Conservation (phyloP, 139 green algal species). For the Chlamydomonas incerta region DNA sequence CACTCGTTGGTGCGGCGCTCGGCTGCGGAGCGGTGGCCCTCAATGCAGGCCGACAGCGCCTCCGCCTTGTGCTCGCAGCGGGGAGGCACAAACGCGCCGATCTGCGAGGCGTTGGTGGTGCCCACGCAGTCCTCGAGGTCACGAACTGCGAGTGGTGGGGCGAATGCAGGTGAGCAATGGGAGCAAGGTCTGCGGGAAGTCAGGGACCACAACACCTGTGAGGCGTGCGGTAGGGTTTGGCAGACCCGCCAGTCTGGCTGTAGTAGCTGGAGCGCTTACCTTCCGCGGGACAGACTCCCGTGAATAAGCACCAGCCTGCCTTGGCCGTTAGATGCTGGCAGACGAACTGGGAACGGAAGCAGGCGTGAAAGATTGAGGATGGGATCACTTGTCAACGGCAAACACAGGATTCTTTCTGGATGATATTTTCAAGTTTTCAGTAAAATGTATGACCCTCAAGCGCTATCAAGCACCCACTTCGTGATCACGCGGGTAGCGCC, state of each 20-base stretch:
- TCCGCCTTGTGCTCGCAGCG: conserved; percentile 47
- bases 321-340: conserved; percentile 49
- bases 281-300: conserved; percentile 56
- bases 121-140: conserved; percentile 68
- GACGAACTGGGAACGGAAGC: conserved; percentile 40
- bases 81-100: conserved; percentile 9
- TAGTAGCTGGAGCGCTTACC: conserved; percentile 11
- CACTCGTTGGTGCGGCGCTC: conserved; percentile 38
- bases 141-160: conserved; percentile 45
- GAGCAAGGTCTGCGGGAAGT: too few species aligned
- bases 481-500: conserved; percentile 45
- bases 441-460: background rate
- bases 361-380: background rate
- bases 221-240: background rate
- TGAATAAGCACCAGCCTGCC: conserved; percentile 66
- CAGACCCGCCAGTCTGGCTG: background rate
- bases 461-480: conserved; percentile 34
- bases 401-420: background rate
- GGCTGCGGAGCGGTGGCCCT: conserved; percentile 13
- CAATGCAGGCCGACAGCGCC: conserved; percentile 58
- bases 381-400: background rate
- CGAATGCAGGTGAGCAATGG: too few species aligned
- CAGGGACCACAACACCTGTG: too few species aligned
- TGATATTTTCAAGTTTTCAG: background rate
- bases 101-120: conserved; percentile 42